phyloP scores from a whole-genome alignment of 2,329 filamentous ascomycete species.

The Beauveria asiatica region DNA sequence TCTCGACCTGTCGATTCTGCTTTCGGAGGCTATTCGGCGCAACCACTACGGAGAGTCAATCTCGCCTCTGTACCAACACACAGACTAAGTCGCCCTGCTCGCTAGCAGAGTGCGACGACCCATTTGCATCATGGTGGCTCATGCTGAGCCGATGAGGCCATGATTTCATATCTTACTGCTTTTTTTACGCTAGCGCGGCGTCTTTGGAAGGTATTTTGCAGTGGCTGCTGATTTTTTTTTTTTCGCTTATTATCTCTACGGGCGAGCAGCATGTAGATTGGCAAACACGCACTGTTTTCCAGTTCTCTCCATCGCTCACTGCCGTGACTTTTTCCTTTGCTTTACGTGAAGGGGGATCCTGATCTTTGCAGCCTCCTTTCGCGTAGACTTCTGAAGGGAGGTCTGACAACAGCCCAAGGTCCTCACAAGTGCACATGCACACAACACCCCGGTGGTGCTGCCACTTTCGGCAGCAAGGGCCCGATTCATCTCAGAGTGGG shows the following conservation, averaged over 20 bases:
- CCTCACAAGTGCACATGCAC: background rate
- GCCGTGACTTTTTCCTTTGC: slow-evolving; percentile 11
- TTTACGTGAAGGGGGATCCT: slow-evolving; percentile 12
- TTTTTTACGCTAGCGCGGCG: slow-evolving; percentile 28
- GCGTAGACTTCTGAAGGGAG: slow-evolving; percentile 4
- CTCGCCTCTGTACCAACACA: slow-evolving; percentile 59
- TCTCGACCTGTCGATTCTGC: slow-evolving; percentile 77
- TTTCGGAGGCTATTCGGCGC: slow-evolving; percentile 86
- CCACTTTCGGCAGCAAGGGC: slow-evolving; percentile 63
- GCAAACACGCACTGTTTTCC: slow-evolving; percentile 10
- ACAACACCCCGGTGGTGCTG: slow-evolving; percentile 58
- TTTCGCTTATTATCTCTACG: background rate
- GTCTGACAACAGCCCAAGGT: background rate
- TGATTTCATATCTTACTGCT: slow-evolving; percentile 8
- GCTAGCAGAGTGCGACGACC: slow-evolving; percentile 10
- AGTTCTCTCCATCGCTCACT: background rate
- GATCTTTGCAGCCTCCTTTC: background rate
- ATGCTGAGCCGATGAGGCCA: slow-evolving; percentile 9
- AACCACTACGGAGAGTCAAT: slow-evolving; percentile 94
- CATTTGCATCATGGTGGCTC: slow-evolving; percentile 10
- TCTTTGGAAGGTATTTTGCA: slow-evolving; percentile 17
- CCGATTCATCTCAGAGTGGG: slow-evolving; percentile 57
- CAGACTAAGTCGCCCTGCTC: slow-evolving; percentile 36
- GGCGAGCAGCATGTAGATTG: slow-evolving; percentile 10
- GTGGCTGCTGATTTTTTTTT: background rate